Conservation (phyloP, 768 basidiomycete genomes). For the Calocybe indica region DNA sequence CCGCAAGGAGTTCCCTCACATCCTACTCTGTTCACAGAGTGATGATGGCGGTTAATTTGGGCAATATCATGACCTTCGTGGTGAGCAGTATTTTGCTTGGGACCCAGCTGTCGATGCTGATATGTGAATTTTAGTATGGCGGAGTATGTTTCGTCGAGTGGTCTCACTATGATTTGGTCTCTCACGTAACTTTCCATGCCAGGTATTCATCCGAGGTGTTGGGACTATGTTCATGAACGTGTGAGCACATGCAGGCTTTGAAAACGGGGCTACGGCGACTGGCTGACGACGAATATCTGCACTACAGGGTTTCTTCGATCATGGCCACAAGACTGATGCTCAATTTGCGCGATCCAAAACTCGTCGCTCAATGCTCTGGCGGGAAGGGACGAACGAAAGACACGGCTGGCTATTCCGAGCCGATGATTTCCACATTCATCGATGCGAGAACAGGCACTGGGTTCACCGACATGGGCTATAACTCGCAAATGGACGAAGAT, state of each 20-base stretch:
- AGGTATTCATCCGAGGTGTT: conserved; percentile 26
- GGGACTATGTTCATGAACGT: conserved; percentile 29
- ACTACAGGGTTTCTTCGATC: conserved; percentile 26
- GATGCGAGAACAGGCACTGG: too few relatives aligned
- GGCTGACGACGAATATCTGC: too few relatives aligned
- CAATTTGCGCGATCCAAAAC: conserved; percentile 30
- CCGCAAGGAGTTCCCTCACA: not conserved
- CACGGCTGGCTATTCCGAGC: not conserved
- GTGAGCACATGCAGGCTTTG: conserved; percentile 13
- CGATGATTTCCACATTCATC: not conserved
- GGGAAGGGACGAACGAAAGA: not conserved
- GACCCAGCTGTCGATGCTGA: not conserved
- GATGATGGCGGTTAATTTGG: conserved; percentile 28
- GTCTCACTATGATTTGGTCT: too few relatives aligned
- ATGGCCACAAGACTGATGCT: conserved; percentile 35
- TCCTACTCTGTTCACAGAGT: conserved; percentile 16
- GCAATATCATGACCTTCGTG: conserved; percentile 31
- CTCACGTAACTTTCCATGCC: not conserved
- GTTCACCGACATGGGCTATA: too few relatives aligned
- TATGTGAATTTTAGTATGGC: conserved; percentile 18
- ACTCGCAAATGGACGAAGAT: too few relatives aligned
- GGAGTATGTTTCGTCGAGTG: conserved; percentile 14
- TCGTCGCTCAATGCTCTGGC: conserved; percentile 1
- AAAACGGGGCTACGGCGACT: not conserved
- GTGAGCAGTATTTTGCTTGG: conserved; percentile 14